A percentile compares a stretch with the other conserved stretches of the same genome.
Conservation (phyloP, 441 rosid genomes). For the Euphorbia celastroides region DNA sequence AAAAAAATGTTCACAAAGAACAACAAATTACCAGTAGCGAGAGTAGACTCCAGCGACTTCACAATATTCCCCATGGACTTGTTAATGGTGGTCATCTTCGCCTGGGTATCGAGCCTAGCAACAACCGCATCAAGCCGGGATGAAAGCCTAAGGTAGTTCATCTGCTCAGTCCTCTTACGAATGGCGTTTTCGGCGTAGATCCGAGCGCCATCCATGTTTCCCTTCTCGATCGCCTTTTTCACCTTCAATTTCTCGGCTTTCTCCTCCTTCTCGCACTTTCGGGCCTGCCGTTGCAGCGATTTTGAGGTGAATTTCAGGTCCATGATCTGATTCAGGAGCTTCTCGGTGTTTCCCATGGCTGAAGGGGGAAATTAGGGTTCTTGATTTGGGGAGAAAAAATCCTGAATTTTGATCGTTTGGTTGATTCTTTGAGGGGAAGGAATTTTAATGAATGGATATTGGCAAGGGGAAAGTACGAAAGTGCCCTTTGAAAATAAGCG, state of each 20-base stretch:
- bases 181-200: constrained; percentile 96
- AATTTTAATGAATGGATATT: not conserved
- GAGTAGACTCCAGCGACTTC: constrained; percentile 83
- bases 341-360: constrained; percentile 84
- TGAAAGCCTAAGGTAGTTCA: constrained; percentile 85
- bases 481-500: not conserved
- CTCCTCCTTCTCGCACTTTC: constrained; percentile 82
- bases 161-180: constrained; percentile 91
- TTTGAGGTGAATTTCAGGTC: constrained; percentile 86
- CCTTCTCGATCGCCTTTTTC: constrained; percentile 93
- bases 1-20: not conserved
- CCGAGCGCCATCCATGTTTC: constrained; percentile 89
- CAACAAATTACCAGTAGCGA: constrained; percentile 54
- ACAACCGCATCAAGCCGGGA: constrained; percentile 90
- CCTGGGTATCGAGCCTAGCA: constrained; percentile 84
- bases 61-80: constrained; percentile 77
- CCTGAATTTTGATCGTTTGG: not conserved
- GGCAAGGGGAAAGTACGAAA: not conserved
- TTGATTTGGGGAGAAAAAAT: not conserved
- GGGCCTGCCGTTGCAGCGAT: constrained; percentile 69
- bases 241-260: constrained; percentile 78
- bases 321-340: constrained; percentile 87
- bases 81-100: constrained; percentile 82
- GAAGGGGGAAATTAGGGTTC: constrained; percentile 8
- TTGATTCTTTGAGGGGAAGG: not conserved